Evolutionary conservation across 805 yeast species (phyloP).

Genomic region (Zygoascus flipseniorum): DNA sequence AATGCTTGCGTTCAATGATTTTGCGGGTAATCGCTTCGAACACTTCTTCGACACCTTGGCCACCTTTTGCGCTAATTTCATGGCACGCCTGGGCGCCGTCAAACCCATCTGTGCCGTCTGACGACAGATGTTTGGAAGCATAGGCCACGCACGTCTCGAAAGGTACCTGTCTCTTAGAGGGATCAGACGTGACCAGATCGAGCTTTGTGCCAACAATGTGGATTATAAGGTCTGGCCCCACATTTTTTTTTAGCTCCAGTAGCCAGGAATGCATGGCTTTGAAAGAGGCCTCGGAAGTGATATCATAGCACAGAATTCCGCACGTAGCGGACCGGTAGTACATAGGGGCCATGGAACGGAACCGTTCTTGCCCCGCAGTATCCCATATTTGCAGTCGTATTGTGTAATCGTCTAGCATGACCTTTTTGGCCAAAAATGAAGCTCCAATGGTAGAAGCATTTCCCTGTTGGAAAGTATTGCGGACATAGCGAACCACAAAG

Average conservation of each 20-base stretch:
- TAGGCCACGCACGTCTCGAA: constrained; percentile 27
- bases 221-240: constrained; percentile 23
- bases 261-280: constrained; percentile 30
- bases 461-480: constrained; percentile 27
- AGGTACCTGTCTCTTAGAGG: constrained; percentile 27
- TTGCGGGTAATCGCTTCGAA: constrained; percentile 27
- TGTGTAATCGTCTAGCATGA: constrained; percentile 25
- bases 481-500: constrained; percentile 28
- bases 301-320: constrained; percentile 29
- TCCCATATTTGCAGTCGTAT: constrained; percentile 65
- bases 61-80: constrained; percentile 29
- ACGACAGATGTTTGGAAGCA: constrained; percentile 20
- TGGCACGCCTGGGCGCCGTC: constrained; percentile 26
- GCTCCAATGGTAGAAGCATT: constrained; percentile 31
- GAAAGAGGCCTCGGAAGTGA: constrained; percentile 27
- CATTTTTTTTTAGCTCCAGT: constrained; percentile 24
- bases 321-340: constrained; percentile 33
- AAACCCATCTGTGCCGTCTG: constrained; percentile 15
- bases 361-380: constrained; percentile 96
- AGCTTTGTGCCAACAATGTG: constrained; percentile 30
- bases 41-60: constrained; percentile 28
- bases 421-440: constrained; percentile 28
- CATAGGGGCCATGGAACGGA: constrained; percentile 69
- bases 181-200: constrained; percentile 27
- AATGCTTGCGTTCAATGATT: constrained; percentile 18